Conservation (phyloP, 371 early-diverging fungal species). For the Dinochytrium kinnereticum region DNA sequence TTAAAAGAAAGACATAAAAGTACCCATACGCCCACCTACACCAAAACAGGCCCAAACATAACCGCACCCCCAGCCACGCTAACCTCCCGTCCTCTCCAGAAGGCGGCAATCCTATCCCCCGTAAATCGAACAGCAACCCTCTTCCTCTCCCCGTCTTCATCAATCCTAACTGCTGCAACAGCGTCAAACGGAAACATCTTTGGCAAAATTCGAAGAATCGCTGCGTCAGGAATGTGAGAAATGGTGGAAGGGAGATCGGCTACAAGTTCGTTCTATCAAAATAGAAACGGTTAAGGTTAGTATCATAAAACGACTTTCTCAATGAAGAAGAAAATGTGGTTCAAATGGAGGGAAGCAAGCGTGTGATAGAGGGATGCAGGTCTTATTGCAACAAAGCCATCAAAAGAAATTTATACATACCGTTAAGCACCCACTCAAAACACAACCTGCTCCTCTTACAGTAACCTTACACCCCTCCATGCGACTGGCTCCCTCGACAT, state of each 20-base stretch:
- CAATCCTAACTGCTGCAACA: conserved; percentile 3
- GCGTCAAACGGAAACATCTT: conserved; percentile 20
- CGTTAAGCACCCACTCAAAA: no score
- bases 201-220: conserved; percentile 12
- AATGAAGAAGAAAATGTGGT: neutral
- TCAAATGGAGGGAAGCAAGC: no score
- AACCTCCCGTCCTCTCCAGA: conserved; percentile 5
- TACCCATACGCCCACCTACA: no score
- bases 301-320: neutral
- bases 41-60: neutral
- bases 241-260: conserved; percentile 1
- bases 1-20: no score
- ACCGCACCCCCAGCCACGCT: conserved; percentile 1
- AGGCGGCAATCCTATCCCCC: neutral
- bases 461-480: conserved; percentile 13
- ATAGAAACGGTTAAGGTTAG: neutral
- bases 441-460: conserved; percentile 4
- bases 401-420: no score
- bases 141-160: neutral
- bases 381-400: no score
- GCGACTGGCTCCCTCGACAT: neutral
- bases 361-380: no score
- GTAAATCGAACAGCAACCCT: conserved; percentile 1
- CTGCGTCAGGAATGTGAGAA: neutral
- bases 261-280: conserved; percentile 13